Evolutionary conservation across 2,329 filamentous ascomycete species (phyloP).

Genomic region (Pseudogymnoascus sp.): DNA sequence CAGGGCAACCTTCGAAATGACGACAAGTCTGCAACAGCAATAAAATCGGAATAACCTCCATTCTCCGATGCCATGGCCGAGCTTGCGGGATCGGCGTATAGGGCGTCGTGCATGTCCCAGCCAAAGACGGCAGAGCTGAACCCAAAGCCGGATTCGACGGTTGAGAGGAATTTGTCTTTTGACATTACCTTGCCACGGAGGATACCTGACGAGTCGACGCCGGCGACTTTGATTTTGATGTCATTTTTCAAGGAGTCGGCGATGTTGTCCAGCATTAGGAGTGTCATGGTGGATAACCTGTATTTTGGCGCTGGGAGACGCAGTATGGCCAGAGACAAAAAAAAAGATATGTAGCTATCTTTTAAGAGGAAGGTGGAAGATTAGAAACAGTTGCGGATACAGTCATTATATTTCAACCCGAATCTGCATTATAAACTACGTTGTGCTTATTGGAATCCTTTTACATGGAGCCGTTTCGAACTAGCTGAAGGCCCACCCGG

Average conservation of each 20-base stretch:
- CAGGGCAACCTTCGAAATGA: slow-evolving; percentile 82
- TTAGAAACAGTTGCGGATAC: neutral
- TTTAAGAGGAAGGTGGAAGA: neutral
- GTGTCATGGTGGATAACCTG: neutral
- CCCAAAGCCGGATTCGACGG: slow-evolving; percentile 73
- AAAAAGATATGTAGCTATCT: neutral
- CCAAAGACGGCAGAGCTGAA: slow-evolving; percentile 94
- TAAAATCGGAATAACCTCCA: slow-evolving; percentile 81
- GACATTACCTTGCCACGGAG: slow-evolving; percentile 85
- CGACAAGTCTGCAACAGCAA: slow-evolving; percentile 72
- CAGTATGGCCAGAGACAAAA: neutral
- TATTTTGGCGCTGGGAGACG: neutral
- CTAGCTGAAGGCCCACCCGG: neutral
- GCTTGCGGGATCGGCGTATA: slow-evolving; percentile 75
- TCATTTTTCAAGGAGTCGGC: slow-evolving; percentile 62
- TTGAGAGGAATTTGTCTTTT: slow-evolving; percentile 85
- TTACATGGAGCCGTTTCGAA: neutral
- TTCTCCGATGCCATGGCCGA: slow-evolving; percentile 80
- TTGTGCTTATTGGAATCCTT: neutral
- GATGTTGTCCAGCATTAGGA: neutral
- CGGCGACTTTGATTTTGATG: slow-evolving; percentile 76
- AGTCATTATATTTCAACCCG: neutral
- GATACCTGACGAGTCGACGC: slow-evolving; percentile 78
- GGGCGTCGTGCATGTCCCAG: slow-evolving; percentile 95
- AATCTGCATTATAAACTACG: neutral